These are phyloP conservation scores for Cytospora chrysosperma DNA, from an alignment of 2,329 filamentous ascomycete species.

Conservation along the genomic window DNA sequence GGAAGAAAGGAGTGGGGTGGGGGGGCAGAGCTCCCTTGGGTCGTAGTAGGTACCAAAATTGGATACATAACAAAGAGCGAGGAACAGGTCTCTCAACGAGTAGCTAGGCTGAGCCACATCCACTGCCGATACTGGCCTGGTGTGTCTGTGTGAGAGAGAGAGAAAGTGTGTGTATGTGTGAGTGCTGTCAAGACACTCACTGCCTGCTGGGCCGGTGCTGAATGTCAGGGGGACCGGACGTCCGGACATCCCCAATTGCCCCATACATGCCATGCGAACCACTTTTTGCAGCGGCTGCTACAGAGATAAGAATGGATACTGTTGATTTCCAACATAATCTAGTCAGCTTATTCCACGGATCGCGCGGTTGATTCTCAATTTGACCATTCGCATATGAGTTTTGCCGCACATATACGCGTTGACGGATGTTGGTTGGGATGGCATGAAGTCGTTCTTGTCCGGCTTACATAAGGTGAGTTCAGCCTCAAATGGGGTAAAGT, in stretches of 20 bases:
- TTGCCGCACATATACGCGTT: not conserved
- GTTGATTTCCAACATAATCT: not conserved
- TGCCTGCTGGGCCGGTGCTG: constrained; percentile 16
- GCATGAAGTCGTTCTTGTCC: constrained; percentile 43
- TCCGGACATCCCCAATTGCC: constrained; percentile 25
- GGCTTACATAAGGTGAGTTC: constrained; percentile 20
- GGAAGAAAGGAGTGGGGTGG: not conserved
- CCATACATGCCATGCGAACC: constrained; percentile 15
- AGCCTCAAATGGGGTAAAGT: not conserved
- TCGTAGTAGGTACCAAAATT: not conserved
- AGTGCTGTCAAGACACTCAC: constrained; percentile 11
- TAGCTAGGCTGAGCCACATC: constrained; percentile 1
- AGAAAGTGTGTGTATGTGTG: not conserved
- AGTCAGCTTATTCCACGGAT: not conserved
- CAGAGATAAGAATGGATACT: not conserved
- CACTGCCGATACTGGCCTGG: constrained; percentile 7
- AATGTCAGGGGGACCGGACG: constrained; percentile 11
- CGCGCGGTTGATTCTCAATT: not conserved
- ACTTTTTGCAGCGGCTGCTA: constrained; percentile 3
- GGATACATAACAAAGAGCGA: not conserved
- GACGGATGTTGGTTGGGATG: constrained; percentile 36
- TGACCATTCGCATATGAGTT: not conserved
- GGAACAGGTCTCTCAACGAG: constrained; percentile 4
- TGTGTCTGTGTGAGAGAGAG: not conserved
- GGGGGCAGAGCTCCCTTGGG: not conserved